A percentile compares a stretch with the other conserved stretches of the same genome.
phyloP scores from a whole-genome alignment of 345 rosid genomes.

The Trapa incisa region DNA sequence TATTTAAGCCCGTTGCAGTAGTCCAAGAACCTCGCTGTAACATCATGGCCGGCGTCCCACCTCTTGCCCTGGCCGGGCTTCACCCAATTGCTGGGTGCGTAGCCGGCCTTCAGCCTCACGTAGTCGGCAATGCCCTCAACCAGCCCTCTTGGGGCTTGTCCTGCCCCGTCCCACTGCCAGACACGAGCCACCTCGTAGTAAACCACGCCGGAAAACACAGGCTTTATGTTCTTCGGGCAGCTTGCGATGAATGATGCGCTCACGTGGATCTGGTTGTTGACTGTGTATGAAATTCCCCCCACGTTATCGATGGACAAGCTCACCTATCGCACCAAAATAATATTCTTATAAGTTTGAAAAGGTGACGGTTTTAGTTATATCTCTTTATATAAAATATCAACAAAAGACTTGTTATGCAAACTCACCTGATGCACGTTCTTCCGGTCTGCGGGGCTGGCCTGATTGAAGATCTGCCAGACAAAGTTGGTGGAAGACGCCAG shows the following conservation, averaged over 20 bases:
- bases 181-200: conserved; percentile 58
- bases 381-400: too few relatives aligned
- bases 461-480: too few relatives aligned
- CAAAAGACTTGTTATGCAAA: too few relatives aligned
- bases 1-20: conserved; percentile 36
- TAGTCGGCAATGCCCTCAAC: conserved; percentile 64
- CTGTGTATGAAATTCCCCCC: conserved; percentile 18
- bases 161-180: conserved; percentile 61
- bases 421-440: too few relatives aligned
- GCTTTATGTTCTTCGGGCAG: conserved; percentile 27
- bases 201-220: conserved; percentile 41
- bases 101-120: conserved; percentile 49
- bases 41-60: conserved; percentile 70
- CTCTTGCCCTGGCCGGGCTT: conserved; percentile 40
- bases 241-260: conserved; percentile 18
- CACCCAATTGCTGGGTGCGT: conserved; percentile 45
- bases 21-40: conserved; percentile 54
- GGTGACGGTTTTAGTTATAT: too few relatives aligned
- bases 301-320: conserved; percentile 18
- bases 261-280: conserved; percentile 23
- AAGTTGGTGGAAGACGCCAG: too few relatives aligned
- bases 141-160: conserved; percentile 32
- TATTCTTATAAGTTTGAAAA: too few relatives aligned
- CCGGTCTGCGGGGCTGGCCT: too few relatives aligned
- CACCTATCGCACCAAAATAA: conserved; percentile 4